Evolutionary conservation across 176 grass and related monocot species (phyloP).

Genomic region (Pontederia crassipes): DNA sequence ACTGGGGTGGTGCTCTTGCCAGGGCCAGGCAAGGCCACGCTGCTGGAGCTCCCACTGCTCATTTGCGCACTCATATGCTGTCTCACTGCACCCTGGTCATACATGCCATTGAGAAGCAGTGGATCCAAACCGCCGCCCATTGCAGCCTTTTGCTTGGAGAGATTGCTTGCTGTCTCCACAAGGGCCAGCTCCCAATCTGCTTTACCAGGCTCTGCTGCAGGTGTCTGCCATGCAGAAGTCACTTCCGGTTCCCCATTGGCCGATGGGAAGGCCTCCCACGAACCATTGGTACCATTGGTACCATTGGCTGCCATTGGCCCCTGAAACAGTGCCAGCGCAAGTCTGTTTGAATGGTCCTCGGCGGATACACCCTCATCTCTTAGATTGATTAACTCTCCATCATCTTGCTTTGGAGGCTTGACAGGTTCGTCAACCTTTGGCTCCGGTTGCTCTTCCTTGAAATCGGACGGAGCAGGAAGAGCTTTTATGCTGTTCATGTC

Average conservation of each 20-base stretch:
- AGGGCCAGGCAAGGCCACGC: not conserved
- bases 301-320: not conserved
- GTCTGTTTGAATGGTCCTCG: not conserved
- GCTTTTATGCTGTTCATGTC: conserved; percentile 1
- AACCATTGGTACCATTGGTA: not conserved
- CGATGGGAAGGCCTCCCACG: not conserved
- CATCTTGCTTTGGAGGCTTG: not conserved
- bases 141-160: not conserved
- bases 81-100: not conserved
- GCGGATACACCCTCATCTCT: not conserved
- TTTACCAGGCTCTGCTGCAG: not conserved
- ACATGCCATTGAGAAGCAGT: not conserved
- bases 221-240: not conserved
- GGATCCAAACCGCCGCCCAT: not conserved
- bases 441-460: not conserved
- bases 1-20: not conserved
- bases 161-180: not conserved
- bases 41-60: not conserved
- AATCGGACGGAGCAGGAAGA: not conserved
- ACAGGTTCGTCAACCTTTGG: not conserved
- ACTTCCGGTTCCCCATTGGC: not conserved
- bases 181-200: not conserved
- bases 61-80: not conserved
- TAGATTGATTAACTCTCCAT: not conserved
- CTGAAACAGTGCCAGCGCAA: not conserved